These are phyloP conservation scores for Sungouiozyma intestinalis DNA, from an alignment of 805 yeast species.

Conservation along the genomic window DNA sequence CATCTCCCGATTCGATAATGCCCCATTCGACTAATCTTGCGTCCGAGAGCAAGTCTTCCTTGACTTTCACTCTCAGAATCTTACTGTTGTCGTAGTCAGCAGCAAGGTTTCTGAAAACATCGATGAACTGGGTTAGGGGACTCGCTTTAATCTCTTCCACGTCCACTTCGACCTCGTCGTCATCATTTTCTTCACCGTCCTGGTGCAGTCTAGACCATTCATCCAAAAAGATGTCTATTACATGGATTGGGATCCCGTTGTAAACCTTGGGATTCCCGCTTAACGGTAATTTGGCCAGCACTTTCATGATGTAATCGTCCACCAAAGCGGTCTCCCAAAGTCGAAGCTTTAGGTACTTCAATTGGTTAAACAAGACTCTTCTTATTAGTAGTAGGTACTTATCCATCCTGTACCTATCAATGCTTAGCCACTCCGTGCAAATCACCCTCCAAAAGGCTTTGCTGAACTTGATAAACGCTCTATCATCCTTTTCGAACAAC, in stretches of 20 bases:
- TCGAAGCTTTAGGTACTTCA: slow-evolving; percentile 43
- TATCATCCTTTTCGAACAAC: slow-evolving; percentile 22
- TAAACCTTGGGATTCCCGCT: slow-evolving; percentile 53
- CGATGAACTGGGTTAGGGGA: slow-evolving; percentile 46
- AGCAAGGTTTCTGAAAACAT: slow-evolving; percentile 49
- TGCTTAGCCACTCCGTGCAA: slow-evolving; percentile 67
- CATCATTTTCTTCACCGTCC: slow-evolving; percentile 37
- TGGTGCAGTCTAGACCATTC: slow-evolving; percentile 66
- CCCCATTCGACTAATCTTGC: slow-evolving; percentile 58
- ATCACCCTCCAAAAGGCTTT: slow-evolving; percentile 76
- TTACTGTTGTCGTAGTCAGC: slow-evolving; percentile 42
- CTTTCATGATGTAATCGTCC: slow-evolving; percentile 34
- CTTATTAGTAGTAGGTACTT: slow-evolving; percentile 77
- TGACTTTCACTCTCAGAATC: slow-evolving; percentile 53
- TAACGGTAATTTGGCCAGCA: slow-evolving; percentile 37
- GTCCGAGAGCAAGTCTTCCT: slow-evolving; percentile 58
- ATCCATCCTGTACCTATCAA: slow-evolving; percentile 80
- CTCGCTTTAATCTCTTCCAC: slow-evolving; percentile 29
- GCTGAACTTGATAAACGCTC: slow-evolving; percentile 40
- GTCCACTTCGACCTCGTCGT: slow-evolving; percentile 29
- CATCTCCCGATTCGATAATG: slow-evolving; percentile 22
- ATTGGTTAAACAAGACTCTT: slow-evolving; percentile 55
- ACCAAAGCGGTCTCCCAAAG: slow-evolving; percentile 47
- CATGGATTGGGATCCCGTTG: slow-evolving; percentile 71
- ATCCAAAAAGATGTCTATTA: slow-evolving; percentile 73